phyloP scores from a whole-genome alignment of 306 rosid species.

The Prunus mira region DNA sequence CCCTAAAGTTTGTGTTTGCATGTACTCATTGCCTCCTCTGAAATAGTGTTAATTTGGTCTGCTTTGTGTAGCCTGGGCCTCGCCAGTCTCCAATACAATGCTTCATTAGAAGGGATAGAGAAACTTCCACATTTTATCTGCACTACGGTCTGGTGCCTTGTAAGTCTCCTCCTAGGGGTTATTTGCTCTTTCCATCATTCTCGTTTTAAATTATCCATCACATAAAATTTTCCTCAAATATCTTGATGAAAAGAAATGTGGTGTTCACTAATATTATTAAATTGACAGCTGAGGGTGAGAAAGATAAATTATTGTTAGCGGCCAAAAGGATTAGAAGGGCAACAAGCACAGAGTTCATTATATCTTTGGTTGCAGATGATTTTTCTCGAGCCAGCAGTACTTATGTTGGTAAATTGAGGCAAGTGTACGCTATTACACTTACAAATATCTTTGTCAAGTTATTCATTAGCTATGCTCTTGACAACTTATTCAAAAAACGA shows the following conservation, averaged over 20 bases:
- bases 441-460: constrained; percentile 1
- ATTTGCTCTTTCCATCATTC: not conserved
- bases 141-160: constrained; percentile 71
- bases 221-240: not conserved
- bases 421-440: constrained; percentile 28
- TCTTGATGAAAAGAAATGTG: not conserved
- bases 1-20: not conserved
- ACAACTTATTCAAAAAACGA: constrained; percentile 21
- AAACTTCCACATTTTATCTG: constrained; percentile 60
- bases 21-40: not conserved
- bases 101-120: constrained; percentile 75
- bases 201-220: not conserved
- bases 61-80: constrained; percentile 69
- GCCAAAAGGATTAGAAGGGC: constrained; percentile 82
- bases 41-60: constrained; percentile 8
- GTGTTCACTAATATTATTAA: constrained; percentile 26
- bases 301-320: constrained; percentile 67
- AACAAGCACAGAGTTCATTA: constrained; percentile 58
- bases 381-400: constrained; percentile 66
- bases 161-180: constrained; percentile 37
- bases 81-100: constrained; percentile 77
- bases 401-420: constrained; percentile 76
- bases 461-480: constrained; percentile 10
- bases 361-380: constrained; percentile 67
- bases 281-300: constrained; percentile 63